Conservation (phyloP, 1,284 basidiomycete species). For the Sutorius eximius region DNA sequence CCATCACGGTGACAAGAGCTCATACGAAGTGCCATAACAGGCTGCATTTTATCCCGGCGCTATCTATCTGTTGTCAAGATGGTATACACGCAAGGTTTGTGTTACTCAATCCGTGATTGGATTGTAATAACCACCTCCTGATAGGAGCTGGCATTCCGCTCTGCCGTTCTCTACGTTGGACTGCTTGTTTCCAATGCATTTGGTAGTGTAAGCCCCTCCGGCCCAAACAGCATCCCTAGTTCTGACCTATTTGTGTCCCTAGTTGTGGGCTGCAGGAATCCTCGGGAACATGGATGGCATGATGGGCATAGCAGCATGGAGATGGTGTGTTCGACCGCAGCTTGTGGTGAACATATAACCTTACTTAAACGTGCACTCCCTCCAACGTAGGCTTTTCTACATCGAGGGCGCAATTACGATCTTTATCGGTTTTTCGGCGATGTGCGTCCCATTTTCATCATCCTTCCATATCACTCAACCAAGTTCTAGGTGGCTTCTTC, state of each 20-base stretch:
- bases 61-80: slow-evolving; percentile 60
- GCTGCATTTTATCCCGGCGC: slow-evolving; percentile 67
- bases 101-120: no score
- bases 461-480: no score
- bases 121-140: not conserved
- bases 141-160: slow-evolving; percentile 67
- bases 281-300: slow-evolving; percentile 67
- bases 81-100: slow-evolving; percentile 48
- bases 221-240: no score
- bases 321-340: slow-evolving; percentile 46
- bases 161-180: slow-evolving; percentile 68
- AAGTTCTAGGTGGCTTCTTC: slow-evolving; percentile 45
- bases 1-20: no score
- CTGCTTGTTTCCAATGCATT: slow-evolving; percentile 76
- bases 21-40: slow-evolving; percentile 20
- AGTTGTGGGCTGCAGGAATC: slow-evolving; percentile 57
- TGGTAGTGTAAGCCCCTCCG: slow-evolving; percentile 50
- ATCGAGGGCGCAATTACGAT: slow-evolving; percentile 66
- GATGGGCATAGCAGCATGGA: slow-evolving; percentile 68
- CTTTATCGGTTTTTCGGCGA: slow-evolving; percentile 51
- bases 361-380: no score
- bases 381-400: slow-evolving; percentile 50
- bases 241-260: no score
- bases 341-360: no score
- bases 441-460: slow-evolving; percentile 41